Evolutionary conservation across 495 filamentous ascomycete genomes (phyloP).

Genomic region (Astrothelium macrocarpum): DNA sequence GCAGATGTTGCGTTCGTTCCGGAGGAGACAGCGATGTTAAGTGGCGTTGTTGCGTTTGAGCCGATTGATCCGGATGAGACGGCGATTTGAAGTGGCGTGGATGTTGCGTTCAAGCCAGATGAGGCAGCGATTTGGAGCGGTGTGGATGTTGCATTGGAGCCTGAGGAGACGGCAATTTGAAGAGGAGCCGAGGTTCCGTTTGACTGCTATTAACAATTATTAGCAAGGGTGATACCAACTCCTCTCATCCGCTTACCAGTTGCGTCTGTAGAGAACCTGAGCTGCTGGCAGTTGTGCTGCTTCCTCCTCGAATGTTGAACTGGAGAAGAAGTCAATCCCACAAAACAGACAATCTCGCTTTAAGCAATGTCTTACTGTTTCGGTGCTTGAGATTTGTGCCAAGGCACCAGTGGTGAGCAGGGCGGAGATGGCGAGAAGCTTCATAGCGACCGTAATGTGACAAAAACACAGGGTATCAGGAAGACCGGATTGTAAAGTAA

Average conservation of each 20-base stretch:
- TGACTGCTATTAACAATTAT: no score
- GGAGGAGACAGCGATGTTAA: not conserved
- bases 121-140: not conserved
- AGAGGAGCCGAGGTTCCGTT: not conserved
- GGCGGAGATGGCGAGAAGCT: not conserved
- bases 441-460: not conserved
- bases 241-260: no score
- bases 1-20: not conserved
- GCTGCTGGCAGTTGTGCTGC: not conserved
- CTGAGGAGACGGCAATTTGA: not conserved
- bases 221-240: no score
- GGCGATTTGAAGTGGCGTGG: slow-evolving; percentile 1
- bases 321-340: not conserved
- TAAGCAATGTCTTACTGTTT: not conserved
- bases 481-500: not conserved
- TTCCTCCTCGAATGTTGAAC: not conserved
- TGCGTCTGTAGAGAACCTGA: no score
- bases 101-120: not conserved
- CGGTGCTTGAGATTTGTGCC: not conserved
- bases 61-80: not conserved
- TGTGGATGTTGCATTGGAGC: not conserved
- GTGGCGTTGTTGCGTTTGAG: not conserved
- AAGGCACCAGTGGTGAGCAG: not conserved
- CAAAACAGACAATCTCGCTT: not conserved
- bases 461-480: not conserved